These are phyloP conservation scores for Lachancea waltii DNA, from an alignment of 805 yeast species.

Conservation along the genomic window DNA sequence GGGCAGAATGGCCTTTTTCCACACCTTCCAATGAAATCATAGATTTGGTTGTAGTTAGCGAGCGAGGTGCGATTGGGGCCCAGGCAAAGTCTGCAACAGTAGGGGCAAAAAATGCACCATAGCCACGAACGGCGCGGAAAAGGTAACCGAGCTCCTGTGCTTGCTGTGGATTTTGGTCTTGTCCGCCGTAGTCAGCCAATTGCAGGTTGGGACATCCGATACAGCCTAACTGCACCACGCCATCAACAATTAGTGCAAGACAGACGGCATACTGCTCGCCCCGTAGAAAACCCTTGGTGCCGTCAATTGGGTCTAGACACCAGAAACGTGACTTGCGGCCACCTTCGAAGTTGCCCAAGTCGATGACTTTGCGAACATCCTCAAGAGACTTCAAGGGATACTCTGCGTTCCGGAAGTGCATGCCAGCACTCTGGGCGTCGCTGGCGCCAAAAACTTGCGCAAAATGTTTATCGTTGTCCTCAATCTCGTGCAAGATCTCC, in stretches of 20 bases:
- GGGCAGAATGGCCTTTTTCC: conserved; percentile 91
- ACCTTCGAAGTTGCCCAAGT: conserved; percentile 73
- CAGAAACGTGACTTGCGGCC: conserved; percentile 79
- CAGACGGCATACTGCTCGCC: conserved; percentile 98
- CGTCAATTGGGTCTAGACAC: conserved; percentile 98
- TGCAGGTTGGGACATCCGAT: conserved; percentile 92
- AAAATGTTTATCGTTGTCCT: conserved; percentile 45
- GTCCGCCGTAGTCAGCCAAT: conserved; percentile 32
- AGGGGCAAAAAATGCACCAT: conserved; percentile 34
- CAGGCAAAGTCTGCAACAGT: conserved; percentile 24
- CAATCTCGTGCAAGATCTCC: conserved; percentile 54
- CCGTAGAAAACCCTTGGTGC: conserved; percentile 92
- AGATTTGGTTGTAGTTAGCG: conserved; percentile 17
- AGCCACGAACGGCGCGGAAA: conserved; percentile 29
- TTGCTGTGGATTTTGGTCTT: conserved; percentile 33
- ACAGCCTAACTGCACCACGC: conserved; percentile 80
- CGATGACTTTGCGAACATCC: conserved; percentile 59
- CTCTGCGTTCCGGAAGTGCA: conserved; percentile 14
- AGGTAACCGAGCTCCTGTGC: conserved; percentile 28
- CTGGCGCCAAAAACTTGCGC: conserved; percentile 18
- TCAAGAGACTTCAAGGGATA: conserved; percentile 38
- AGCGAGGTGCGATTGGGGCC: conserved; percentile 53
- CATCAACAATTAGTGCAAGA: conserved; percentile 80
- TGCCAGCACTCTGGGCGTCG: background rate
- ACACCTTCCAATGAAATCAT: conserved; percentile 64